A percentile compares a stretch with the other conserved stretches of the same genome.
Conservation (phyloP, 2,329 filamentous ascomycete species). For the Fusarium verticillioides region DNA sequence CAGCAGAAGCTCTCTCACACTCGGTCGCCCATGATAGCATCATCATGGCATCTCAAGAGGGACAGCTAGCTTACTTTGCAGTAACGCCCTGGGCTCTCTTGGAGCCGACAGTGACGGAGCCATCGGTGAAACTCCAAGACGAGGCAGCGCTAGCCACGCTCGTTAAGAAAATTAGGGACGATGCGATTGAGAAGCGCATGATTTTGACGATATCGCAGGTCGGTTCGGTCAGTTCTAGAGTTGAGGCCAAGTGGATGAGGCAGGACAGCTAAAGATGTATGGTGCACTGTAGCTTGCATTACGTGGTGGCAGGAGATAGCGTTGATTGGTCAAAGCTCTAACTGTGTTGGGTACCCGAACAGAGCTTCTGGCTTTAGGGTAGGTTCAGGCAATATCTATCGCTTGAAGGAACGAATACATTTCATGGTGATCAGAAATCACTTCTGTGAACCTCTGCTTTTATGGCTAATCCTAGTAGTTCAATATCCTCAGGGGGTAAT, state of each 20-base stretch:
- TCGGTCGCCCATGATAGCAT: neutral
- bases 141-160: slow-evolving; percentile 64
- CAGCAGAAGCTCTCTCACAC: slow-evolving; percentile 32
- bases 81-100: slow-evolving; percentile 73
- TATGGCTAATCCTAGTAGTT: neutral
- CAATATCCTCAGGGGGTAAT: no score
- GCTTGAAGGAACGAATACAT: neutral
- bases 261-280: slow-evolving; percentile 42
- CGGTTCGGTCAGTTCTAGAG: slow-evolving; percentile 30
- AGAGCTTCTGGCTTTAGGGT: slow-evolving; percentile 28
- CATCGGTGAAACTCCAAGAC: slow-evolving; percentile 81
- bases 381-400: neutral
- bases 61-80: slow-evolving; percentile 68
- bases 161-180: slow-evolving; percentile 59
- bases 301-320: slow-evolving; percentile 45
- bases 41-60: slow-evolving; percentile 32
- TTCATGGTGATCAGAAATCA: neutral
- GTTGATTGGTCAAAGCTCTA: slow-evolving; percentile 43
- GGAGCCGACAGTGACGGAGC: slow-evolving; percentile 70
- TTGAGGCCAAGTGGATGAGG: slow-evolving; percentile 41
- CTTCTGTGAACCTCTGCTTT: neutral
- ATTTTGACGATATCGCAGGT: slow-evolving; percentile 38
- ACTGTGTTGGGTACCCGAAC: slow-evolving; percentile 7
- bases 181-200: slow-evolving; percentile 54
- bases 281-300: slow-evolving; percentile 30